Evolutionary conservation across 805 yeast species (phyloP).

Genomic region (Cyberlindnera xylosilytica): DNA sequence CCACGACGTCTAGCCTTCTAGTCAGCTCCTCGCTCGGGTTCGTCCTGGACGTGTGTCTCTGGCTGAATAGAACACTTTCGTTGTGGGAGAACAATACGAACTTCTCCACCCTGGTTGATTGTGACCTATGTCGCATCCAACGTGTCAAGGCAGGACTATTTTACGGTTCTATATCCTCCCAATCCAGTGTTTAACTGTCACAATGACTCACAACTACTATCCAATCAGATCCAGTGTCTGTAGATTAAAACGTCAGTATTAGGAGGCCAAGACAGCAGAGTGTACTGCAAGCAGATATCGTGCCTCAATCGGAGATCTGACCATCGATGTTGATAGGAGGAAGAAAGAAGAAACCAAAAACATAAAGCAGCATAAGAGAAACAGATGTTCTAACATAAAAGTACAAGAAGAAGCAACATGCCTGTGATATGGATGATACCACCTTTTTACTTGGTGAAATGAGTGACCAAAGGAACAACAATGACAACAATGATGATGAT

Average conservation of each 20-base stretch:
- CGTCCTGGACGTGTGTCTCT: constrained; percentile 30
- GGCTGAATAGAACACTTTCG: constrained; percentile 30
- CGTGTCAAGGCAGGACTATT: constrained; percentile 23
- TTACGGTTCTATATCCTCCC: constrained; percentile 27
- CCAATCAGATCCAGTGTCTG: background rate
- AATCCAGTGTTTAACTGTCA: background rate
- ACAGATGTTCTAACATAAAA: constrained; percentile 1
- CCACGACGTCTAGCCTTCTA: constrained; percentile 27
- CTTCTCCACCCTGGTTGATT: constrained; percentile 32
- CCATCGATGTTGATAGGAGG: background rate
- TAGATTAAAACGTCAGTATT: background rate
- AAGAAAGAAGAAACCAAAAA: no score
- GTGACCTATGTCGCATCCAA: constrained; percentile 13
- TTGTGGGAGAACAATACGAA: constrained; percentile 28
- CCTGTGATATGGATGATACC: no score
- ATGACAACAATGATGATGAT: constrained; percentile 67
- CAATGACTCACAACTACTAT: background rate
- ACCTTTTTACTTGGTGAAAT: constrained; percentile 10
- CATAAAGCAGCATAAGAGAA: background rate
- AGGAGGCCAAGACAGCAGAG: background rate
- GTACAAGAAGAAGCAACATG: background rate
- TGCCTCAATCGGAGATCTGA: no score
- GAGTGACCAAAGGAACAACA: constrained; percentile 36
- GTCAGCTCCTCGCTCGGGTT: constrained; percentile 28
- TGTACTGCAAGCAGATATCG: no score